These are phyloP conservation scores for Plasmodium coatneyi DNA, from an alignment of 169 alveolate species.

Conservation along the genomic window DNA sequence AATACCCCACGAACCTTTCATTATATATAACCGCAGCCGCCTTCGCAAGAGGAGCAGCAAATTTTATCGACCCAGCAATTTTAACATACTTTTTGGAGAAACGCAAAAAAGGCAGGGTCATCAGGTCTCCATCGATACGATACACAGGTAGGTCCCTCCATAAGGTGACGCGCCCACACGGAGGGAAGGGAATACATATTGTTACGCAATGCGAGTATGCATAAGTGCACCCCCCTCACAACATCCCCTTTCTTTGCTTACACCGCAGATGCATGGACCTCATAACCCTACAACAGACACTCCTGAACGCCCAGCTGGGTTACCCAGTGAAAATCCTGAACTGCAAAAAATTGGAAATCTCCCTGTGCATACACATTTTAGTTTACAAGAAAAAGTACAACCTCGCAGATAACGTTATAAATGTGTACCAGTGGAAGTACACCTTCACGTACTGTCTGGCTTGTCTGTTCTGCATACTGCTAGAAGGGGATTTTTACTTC, in stretches of 20 bases:
- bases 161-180: background rate
- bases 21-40: background rate
- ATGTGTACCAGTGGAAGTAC: constrained; percentile 17
- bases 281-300: constrained; percentile 21
- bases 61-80: constrained; percentile 22
- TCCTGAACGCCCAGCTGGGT: constrained; percentile 1
- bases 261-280: constrained; percentile 19
- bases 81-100: constrained; percentile 49
- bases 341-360: constrained; percentile 42
- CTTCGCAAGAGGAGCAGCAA: constrained; percentile 3
- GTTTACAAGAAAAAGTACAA: constrained; percentile 26
- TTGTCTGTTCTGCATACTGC: constrained; percentile 11
- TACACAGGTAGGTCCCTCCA: constrained; percentile 13
- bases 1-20: constrained; percentile 20
- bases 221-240: background rate
- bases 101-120: background rate
- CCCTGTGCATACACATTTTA: constrained; percentile 26
- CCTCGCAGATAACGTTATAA: constrained; percentile 38
- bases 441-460: constrained; percentile 67
- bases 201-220: background rate
- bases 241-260: background rate
- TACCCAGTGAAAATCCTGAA: constrained; percentile 12
- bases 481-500: constrained; percentile 5
- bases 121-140: background rate
- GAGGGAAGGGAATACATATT: background rate